Percentiles rank a stretch among this genome's conserved stretches.
These are phyloP conservation scores for Oryza rufipogon DNA, from an alignment of 176 grass and related monocot genomes.

Conservation along the genomic window DNA sequence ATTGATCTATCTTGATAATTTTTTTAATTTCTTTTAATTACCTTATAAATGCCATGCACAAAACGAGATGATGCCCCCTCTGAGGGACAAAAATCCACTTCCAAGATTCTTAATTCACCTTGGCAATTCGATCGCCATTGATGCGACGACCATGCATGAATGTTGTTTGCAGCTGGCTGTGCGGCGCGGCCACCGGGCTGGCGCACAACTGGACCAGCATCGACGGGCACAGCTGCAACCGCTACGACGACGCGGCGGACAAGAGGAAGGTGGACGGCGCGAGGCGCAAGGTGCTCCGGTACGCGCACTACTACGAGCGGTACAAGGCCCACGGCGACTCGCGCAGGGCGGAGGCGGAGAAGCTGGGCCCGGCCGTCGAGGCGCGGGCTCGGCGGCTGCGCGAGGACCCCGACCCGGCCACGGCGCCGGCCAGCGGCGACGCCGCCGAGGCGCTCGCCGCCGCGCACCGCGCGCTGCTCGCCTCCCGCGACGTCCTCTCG, in stretches of 20 bases:
- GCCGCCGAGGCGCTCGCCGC: constrained; percentile 21
- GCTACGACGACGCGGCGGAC: background rate
- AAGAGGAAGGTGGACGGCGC: constrained; percentile 37
- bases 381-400: background rate
- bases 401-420: background rate
- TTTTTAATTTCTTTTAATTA: too few species aligned
- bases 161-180: constrained; percentile 48
- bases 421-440: background rate
- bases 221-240: constrained; percentile 54
- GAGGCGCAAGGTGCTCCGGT: constrained; percentile 20
- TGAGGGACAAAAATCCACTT: too few species aligned
- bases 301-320: constrained; percentile 52
- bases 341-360: constrained; percentile 22
- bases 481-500: constrained; percentile 39
- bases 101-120: too few species aligned
- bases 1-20: too few species aligned
- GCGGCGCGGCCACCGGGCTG: constrained; percentile 27
- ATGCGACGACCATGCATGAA: background rate
- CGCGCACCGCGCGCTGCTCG: constrained; percentile 30
- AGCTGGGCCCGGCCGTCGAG: constrained; percentile 13
- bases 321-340: constrained; percentile 40
- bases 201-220: background rate
- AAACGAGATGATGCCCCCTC: too few species aligned
- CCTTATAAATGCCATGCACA: too few species aligned
- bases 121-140: too few species aligned